Base-by-base conservation (phyloP, 805 yeast genomes). In the Starmerella bombicola region DNA sequence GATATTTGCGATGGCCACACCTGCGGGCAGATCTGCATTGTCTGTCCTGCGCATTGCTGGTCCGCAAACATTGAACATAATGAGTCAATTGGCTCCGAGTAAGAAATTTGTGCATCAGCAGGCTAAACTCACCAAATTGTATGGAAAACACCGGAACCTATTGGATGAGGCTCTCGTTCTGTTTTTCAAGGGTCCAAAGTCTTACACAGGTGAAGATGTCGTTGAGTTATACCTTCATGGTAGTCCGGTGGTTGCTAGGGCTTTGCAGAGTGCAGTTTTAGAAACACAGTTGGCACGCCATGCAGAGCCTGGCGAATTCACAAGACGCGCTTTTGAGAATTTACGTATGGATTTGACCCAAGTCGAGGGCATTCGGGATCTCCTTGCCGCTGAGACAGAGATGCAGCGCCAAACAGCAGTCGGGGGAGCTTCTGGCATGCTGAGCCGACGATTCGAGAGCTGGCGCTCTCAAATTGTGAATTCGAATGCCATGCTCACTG, bases 361-460 rank as follows among this genome's bases (percentile, higher is more conserved):
- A 55, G 73, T 83, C 7, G 98, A 91, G 60, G 95, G 96, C 0
- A 76, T 91, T 7, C 68, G 85, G 39, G 93, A 81, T 35, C 62
- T 86, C 55, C 83, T 91, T 30, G 86, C 86, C 51, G 94, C 97
- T 0, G 96, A 91, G 54, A 91, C 98, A 0, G 97, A 88, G 57
- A 61, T 74, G 5, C 95, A 91, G 55, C 69, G 97, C 42, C 58
- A 71, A 1, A 76, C 88, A 3, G 86, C 93, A 0, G 60, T 85
- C 13, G 64, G 70, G 2, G 75, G 88, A 21, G 75, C 88, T 48
- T 71, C 74, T 6, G 96, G 97, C 1, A 62, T 68, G 24, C 75
- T 78, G 33, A 73, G 70, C 42, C 46, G 53, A 3, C 48, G 71
- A 22, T 82, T 82, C 54, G 54, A 57, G 6, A 23, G 54, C 1